Base-by-base conservation (phyloP, 139 green algal genomes). In the Gonium pectorale region DNA sequence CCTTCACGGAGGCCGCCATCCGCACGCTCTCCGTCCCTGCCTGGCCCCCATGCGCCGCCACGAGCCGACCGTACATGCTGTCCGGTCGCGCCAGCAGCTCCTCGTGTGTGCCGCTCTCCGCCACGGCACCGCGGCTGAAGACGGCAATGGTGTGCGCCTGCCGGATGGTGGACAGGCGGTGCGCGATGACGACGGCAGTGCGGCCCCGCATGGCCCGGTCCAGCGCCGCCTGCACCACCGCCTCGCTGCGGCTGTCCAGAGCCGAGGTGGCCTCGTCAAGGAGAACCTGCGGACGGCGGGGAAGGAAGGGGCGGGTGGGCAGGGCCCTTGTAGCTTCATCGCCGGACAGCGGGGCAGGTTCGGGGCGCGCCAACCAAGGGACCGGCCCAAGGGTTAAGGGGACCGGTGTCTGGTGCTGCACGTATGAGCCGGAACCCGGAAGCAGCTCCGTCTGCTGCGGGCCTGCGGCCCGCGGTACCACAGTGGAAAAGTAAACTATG, bases 151-250 rank as follows among this genome's bases (percentile, higher is more conserved):
- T 87, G 92, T 98, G 88, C 27, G 95, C 94, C 54, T 94, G 86
- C 26, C 90, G 85, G 64, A 98, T 94, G 49, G 96, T 99, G 79
- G 85, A 93, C 67, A 99, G 88, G 37, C 95, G 89, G 88, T 99
- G 96, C 5, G 96, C 96, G 44, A 99, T 94, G 56, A 99, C 92
- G 17, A 99, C 70, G 4, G 90, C 97, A 27, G 96, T 99, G 67
- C 96, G 90, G 33, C 90, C 91, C 31, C 62, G 62, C 90, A 95
- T 94, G 43, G 94, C 84, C n/a, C 78, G 49, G 59, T 95, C 93
- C 38, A 97, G 90, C 8, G 93, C 92, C 15, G 87, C 80, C 84
- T 95, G 90, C 41, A 96, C 91, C 41, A 88, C 54, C 29, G 75
- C 44, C 80, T 97, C 96, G 60, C 80, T 91, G 49, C 90, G 88